phyloP scores from a whole-genome alignment of 2,329 filamentous ascomycete genomes.

The Cercospora sesami region DNA sequence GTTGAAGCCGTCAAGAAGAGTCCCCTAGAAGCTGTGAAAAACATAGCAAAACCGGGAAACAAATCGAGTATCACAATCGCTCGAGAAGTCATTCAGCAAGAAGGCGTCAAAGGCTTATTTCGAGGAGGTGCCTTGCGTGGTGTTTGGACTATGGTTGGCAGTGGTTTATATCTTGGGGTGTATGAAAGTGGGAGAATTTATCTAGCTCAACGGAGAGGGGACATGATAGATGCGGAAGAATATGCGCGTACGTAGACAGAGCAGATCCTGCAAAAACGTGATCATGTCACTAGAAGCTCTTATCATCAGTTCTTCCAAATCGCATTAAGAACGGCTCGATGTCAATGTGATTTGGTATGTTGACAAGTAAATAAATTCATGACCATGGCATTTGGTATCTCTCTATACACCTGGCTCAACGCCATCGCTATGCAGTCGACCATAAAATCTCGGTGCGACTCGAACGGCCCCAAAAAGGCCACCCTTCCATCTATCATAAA shows the following conservation, averaged over 20 bases:
- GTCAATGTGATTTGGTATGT: no score
- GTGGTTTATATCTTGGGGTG: slow-evolving; percentile 79
- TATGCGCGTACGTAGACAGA: slow-evolving; percentile 14
- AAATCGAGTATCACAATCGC: slow-evolving; percentile 59
- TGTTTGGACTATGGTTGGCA: slow-evolving; percentile 79
- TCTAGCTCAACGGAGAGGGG: slow-evolving; percentile 48
- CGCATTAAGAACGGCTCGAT: no score
- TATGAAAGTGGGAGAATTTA: slow-evolving; percentile 75
- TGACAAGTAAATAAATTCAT: not conserved
- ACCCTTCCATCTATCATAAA: not conserved
- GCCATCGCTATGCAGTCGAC: slow-evolving; percentile 6
- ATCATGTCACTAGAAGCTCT: no score
- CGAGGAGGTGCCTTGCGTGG: slow-evolving; percentile 71
- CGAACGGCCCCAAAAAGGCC: not conserved
- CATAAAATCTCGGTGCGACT: not conserved
- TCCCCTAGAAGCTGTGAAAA: slow-evolving; percentile 37
- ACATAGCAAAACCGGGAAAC: slow-evolving; percentile 38
- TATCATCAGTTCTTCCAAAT: no score
- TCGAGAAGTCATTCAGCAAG: slow-evolving; percentile 63
- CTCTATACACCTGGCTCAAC: not conserved
- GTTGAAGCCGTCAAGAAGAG: slow-evolving; percentile 36
- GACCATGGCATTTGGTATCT: slow-evolving; percentile 2
- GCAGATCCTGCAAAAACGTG: no score
- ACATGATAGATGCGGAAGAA: slow-evolving; percentile 40
- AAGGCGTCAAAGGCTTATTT: slow-evolving; percentile 73